phyloP scores from a whole-genome alignment of 2,329 filamentous ascomycete species.

The Trichoderma guizhouense region DNA sequence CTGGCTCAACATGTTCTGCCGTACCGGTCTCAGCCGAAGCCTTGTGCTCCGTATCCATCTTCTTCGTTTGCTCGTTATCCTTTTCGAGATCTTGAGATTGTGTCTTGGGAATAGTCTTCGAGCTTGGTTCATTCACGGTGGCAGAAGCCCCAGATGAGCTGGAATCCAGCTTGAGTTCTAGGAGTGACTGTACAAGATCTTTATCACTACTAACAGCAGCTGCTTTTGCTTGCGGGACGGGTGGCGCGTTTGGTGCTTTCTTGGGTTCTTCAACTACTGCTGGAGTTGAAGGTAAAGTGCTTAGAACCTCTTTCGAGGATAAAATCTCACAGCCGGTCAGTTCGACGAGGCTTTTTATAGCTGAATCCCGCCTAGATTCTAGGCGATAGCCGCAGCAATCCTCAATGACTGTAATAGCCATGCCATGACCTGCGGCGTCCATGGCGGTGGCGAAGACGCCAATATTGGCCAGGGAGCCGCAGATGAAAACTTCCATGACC shows the following conservation, averaged over 20 bases:
- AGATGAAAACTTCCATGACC: conserved; percentile 85
- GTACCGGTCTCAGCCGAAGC: conserved; percentile 19
- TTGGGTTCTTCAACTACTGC: not conserved
- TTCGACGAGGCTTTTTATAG: conserved; percentile 67
- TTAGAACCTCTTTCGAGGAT: conserved; percentile 56
- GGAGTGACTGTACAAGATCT: conserved; percentile 33
- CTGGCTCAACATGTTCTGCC: not conserved
- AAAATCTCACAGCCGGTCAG: conserved; percentile 70
- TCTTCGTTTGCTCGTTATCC: conserved; percentile 18
- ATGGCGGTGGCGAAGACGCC: conserved; percentile 89
- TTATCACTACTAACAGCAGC: not conserved
- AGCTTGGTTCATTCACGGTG: not conserved
- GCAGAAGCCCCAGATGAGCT: conserved; percentile 24
- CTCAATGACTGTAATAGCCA: conserved; percentile 80
- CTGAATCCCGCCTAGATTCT: conserved; percentile 64
- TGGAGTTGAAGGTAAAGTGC: conserved; percentile 24
- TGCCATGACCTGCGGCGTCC: conserved; percentile 83
- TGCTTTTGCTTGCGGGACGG: not conserved
- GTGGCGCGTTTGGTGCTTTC: conserved; percentile 10
- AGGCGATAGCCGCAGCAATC: conserved; percentile 84
- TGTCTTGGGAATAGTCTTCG: not conserved
- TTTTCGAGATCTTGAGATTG: not conserved
- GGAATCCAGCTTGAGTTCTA: conserved; percentile 30
- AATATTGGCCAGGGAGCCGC: conserved; percentile 80
- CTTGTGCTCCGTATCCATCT: conserved; percentile 18